Percentiles rank a stretch among this genome's conserved stretches.
These are phyloP conservation scores for Pseudocercospora fuligena DNA, from an alignment of 2,329 filamentous ascomycete species.

Conservation along the genomic window DNA sequence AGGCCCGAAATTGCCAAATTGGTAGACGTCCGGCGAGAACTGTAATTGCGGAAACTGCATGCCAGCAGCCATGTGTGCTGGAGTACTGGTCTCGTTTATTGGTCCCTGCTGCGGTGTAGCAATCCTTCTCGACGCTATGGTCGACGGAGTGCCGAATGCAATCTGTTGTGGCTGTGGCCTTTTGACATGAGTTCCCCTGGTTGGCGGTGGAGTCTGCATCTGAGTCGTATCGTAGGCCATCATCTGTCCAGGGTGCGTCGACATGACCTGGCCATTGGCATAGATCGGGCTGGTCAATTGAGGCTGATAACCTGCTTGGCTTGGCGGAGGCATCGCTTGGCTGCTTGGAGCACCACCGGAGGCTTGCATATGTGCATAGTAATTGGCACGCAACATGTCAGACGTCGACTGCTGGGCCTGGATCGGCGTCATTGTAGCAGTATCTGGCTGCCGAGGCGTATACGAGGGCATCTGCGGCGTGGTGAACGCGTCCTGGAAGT, in stretches of 20 bases:
- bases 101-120: conserved; percentile 37
- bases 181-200: conserved; percentile 58
- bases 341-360: conserved; percentile 16
- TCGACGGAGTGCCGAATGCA: conserved; percentile 48
- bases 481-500: conserved; percentile 57
- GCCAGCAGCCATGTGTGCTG: conserved; percentile 40
- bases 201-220: conserved; percentile 67
- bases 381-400: conserved; percentile 35
- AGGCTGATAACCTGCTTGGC: conserved; percentile 18
- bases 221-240: conserved; percentile 45
- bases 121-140: conserved; percentile 39
- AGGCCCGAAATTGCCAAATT: conserved; percentile 56
- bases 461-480: conserved; percentile 53
- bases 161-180: conserved; percentile 49
- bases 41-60: conserved; percentile 59
- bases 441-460: conserved; percentile 39
- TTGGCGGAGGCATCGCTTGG: conserved; percentile 26
- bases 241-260: conserved; percentile 23
- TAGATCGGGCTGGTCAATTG: conserved; percentile 28
- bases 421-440: conserved; percentile 35
- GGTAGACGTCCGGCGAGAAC: conserved; percentile 63
- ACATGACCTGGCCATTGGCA: conserved; percentile 15
- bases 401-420: conserved; percentile 34
- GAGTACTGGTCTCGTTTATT: conserved; percentile 19
- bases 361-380: conserved; percentile 35